phyloP scores from a whole-genome alignment of 139 green algal genomes.

The Tetraselmis striata region DNA sequence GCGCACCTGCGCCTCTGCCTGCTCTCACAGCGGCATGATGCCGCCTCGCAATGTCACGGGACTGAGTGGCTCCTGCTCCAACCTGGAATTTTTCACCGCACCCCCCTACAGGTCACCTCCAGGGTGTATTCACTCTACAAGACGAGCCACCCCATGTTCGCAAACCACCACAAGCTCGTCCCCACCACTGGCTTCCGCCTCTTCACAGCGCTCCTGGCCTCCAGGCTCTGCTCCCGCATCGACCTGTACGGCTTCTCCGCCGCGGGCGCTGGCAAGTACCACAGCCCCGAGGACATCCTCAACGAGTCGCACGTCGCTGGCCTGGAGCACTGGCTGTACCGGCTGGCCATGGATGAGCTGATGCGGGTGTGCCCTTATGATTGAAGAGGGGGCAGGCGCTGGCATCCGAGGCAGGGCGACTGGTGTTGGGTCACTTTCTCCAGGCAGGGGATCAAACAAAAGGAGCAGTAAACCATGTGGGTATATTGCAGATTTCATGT shows the following conservation, averaged over 20 bases:
- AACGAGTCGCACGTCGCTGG: neutral
- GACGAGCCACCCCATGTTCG: neutral
- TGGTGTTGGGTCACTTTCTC: too few species aligned
- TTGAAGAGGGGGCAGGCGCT: too few species aligned
- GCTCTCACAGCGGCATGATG: too few species aligned
- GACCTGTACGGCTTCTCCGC: neutral
- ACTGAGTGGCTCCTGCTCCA: too few species aligned
- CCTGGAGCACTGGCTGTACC: neutral
- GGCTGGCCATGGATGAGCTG: neutral
- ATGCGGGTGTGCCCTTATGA: neutral
- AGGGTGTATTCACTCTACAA: neutral
- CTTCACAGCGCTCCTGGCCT: neutral
- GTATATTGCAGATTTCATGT: too few species aligned
- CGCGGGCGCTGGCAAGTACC: neutral
- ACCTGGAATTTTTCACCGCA: too few species aligned
- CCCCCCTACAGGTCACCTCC: neutral
- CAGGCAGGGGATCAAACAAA: too few species aligned
- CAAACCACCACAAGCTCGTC: neutral
- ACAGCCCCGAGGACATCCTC: neutral
- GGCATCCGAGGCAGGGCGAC: too few species aligned
- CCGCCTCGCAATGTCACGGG: too few species aligned
- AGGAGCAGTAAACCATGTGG: too few species aligned
- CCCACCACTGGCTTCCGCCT: neutral
- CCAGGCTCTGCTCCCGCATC: neutral
- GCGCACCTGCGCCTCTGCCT: too few species aligned